Percentiles rank a stretch among this genome's conserved stretches.
Evolutionary conservation across 331 rosid genomes (phyloP).

Genomic region (Cydonia oblonga): DNA sequence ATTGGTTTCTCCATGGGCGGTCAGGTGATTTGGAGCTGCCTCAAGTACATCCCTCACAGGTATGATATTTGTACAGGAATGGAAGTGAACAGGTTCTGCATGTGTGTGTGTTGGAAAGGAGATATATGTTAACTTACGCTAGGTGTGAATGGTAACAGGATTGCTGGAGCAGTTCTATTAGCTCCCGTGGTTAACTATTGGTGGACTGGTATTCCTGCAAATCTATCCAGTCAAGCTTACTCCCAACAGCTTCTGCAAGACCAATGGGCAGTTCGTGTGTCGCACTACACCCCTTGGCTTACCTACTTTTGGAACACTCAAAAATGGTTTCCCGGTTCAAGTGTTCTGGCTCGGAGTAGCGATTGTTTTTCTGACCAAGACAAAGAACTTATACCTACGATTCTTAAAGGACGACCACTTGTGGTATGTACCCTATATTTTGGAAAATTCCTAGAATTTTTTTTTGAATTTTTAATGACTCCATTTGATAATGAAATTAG

Average conservation of each 20-base stretch:
- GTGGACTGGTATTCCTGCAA: conserved; percentile 79
- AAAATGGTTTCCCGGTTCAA: conserved; percentile 52
- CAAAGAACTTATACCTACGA: conserved; percentile 25
- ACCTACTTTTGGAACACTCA: conserved; percentile 94
- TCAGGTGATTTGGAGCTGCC: conserved; percentile 63
- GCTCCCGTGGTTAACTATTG: conserved; percentile 73
- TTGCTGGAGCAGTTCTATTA: conserved; percentile 65
- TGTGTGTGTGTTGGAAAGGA: neutral
- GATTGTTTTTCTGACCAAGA: conserved; percentile 48
- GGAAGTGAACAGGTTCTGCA: neutral
- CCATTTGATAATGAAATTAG: neutral
- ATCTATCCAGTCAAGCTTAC: conserved; percentile 49
- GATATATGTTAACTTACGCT: neutral
- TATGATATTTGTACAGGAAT: conserved; percentile 10
- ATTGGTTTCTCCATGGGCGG: conserved; percentile 81
- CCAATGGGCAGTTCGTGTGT: conserved; percentile 64
- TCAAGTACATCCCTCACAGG: conserved; percentile 85
- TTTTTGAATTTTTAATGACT: neutral
- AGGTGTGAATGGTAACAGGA: conserved; percentile 31
- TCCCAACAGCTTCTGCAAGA: conserved; percentile 27
- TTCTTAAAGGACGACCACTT: neutral
- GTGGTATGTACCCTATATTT: conserved; percentile 16
- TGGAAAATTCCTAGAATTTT: neutral
- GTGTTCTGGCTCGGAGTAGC: conserved; percentile 15
- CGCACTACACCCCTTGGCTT: conserved; percentile 76